Percentiles rank a stretch among this genome's conserved stretches.
Conservation (phyloP, 345 rosid species). For the Camelina hispida region DNA sequence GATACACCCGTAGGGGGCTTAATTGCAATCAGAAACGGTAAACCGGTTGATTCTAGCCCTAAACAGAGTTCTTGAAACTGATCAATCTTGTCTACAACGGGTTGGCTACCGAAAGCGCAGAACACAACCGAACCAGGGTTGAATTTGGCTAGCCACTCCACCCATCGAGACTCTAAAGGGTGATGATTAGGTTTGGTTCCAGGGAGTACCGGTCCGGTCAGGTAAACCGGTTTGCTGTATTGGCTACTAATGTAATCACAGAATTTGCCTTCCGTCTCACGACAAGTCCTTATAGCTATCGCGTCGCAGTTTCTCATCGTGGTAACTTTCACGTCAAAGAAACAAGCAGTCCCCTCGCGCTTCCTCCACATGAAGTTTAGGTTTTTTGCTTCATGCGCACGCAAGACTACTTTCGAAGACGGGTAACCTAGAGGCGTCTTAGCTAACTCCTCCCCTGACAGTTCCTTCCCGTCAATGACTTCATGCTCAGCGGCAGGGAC, state of each 20-base stretch:
- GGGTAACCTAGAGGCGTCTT: conserved; percentile 69
- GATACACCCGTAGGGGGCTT: conserved; percentile 60
- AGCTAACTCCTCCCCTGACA: conserved; percentile 54
- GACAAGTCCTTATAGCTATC: conserved; percentile 69
- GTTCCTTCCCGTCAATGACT: conserved; percentile 39
- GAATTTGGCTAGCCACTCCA: conserved; percentile 58
- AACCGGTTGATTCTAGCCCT: conserved; percentile 64
- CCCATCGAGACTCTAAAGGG: conserved; percentile 59
- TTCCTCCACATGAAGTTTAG: conserved; percentile 53
- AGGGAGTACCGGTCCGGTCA: conserved; percentile 69
- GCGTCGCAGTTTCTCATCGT: conserved; percentile 60
- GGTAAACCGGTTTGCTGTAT: conserved; percentile 51
- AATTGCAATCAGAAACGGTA: conserved; percentile 61
- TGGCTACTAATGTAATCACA: conserved; percentile 64
- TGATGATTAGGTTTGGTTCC: conserved; percentile 25
- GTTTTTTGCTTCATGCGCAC: conserved; percentile 49
- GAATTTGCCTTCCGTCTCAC: conserved; percentile 61
- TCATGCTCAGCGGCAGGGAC: conserved; percentile 64
- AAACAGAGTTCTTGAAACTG: conserved; percentile 73
- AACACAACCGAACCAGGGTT: conserved; percentile 56
- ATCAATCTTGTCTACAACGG: conserved; percentile 46
- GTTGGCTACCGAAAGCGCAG: conserved; percentile 78
- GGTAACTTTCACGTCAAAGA: conserved; percentile 52
- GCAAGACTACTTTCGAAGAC: conserved; percentile 52
- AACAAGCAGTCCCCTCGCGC: conserved; percentile 57